Conservation (phyloP, 257 asterid genomes). For the Nicotiana otophora region DNA sequence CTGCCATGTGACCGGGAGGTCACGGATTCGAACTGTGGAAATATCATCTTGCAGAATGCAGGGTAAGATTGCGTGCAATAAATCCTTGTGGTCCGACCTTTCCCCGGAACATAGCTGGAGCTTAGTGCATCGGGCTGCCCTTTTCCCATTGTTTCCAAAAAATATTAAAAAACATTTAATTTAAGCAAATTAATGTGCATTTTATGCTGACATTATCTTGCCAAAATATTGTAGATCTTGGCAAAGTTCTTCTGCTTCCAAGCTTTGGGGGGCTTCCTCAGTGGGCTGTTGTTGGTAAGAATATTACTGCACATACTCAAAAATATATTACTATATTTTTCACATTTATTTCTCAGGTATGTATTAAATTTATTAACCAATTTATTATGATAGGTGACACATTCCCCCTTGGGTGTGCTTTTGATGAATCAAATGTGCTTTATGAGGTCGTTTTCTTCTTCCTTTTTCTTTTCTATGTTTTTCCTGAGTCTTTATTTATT, state of each 20-base stretch:
- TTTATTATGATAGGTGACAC: conserved; percentile 30
- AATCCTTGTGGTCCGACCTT: no score
- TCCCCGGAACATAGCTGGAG: no score
- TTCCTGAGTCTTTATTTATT: neutral
- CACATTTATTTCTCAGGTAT: neutral
- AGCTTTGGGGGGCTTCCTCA: conserved; percentile 42
- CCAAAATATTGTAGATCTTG: conserved; percentile 25
- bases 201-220: neutral
- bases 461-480: no score
- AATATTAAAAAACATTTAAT: no score
- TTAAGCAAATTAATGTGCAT: neutral
- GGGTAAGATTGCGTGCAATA: no score
- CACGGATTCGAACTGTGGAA: no score
- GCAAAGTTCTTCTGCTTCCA: conserved; percentile 38
- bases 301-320: neutral
- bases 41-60: no score
- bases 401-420: conserved; percentile 47
- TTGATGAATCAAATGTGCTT: conserved; percentile 39
- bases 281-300: conserved; percentile 43
- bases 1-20: fast-evolving
- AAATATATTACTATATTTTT: neutral
- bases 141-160: no score
- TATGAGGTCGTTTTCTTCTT: conserved; percentile 20
- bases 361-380: neutral
- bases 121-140: no score